These are phyloP conservation scores for Acer yangbiense DNA, from an alignment of 345 rosid species.

Conservation along the genomic window DNA sequence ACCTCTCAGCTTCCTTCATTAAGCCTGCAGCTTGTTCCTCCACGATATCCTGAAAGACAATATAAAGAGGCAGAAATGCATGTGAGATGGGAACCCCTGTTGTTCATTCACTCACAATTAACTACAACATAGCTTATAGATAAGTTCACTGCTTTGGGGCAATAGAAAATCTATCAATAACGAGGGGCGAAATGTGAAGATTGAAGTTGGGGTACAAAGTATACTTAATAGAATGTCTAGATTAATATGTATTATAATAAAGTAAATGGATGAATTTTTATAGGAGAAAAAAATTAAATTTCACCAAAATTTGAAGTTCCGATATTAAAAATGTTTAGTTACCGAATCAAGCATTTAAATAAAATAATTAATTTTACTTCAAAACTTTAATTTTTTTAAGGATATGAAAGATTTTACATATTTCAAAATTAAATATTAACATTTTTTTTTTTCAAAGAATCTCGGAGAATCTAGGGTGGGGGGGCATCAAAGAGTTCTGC, in stretches of 20 bases:
- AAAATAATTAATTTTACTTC: neutral
- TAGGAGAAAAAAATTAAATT: neutral
- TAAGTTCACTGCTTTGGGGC: neutral
- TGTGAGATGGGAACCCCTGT: neutral
- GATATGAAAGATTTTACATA: neutral
- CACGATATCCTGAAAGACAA: slow-evolving; percentile 54
- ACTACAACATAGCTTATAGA: neutral
- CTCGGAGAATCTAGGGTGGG: neutral
- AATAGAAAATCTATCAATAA: neutral
- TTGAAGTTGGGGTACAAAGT: neutral
- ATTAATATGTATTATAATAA: neutral
- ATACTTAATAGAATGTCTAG: neutral
- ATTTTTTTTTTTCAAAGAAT: neutral
- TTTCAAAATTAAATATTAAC: too few relatives aligned
- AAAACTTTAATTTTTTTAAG: neutral
- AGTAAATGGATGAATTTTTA: neutral
- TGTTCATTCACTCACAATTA: neutral
- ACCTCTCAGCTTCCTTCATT: slow-evolving; percentile 93
- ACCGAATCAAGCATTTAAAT: neutral
- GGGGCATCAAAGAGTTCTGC: too few relatives aligned
- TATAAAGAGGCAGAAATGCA: neutral
- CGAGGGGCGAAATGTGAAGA: neutral
- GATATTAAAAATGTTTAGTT: neutral
- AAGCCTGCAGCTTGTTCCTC: slow-evolving; percentile 87
- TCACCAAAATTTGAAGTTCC: neutral